Conservation (phyloP, 2,329 filamentous ascomycete genomes). For the Trichoderma koningii region DNA sequence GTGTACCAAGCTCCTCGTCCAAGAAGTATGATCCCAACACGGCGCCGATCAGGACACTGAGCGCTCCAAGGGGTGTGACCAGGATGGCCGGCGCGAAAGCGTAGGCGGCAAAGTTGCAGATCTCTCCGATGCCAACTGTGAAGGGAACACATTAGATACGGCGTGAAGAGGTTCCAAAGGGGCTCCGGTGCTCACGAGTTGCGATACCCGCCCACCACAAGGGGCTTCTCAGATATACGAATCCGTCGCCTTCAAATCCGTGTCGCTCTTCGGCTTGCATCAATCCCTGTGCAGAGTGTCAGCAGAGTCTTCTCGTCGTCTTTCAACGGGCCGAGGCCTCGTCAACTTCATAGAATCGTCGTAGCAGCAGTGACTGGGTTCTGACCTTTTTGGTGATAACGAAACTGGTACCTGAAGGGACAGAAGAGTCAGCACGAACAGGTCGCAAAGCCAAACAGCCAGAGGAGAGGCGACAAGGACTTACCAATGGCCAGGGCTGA, state of each 20-base stretch:
- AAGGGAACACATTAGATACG: slow-evolving; percentile 32
- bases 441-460: background rate
- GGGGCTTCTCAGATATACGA: slow-evolving; percentile 90
- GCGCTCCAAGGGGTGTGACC: slow-evolving; percentile 89
- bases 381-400: slow-evolving; percentile 97
- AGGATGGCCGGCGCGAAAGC: slow-evolving; percentile 98
- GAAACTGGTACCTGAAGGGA: slow-evolving; percentile 78
- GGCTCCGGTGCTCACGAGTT: slow-evolving; percentile 63
- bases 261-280: slow-evolving; percentile 88
- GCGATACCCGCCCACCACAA: slow-evolving; percentile 95
- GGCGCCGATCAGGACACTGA: slow-evolving; percentile 92
- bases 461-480: slow-evolving; percentile 34
- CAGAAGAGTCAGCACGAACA: slow-evolving; percentile 14
- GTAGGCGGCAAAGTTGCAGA: slow-evolving; percentile 97
- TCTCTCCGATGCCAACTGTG: slow-evolving; percentile 84
- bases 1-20: slow-evolving; percentile 81
- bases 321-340: slow-evolving; percentile 2
- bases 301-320: background rate
- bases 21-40: slow-evolving; percentile 95
- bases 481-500: slow-evolving; percentile 76
- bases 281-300: slow-evolving; percentile 63
- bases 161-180: background rate
- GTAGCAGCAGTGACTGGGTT: slow-evolving; percentile 17
- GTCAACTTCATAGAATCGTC: background rate
- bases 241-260: slow-evolving; percentile 96